A percentile compares a stretch with the other conserved stretches of the same genome.
These are phyloP conservation scores for Cyamopsis tetragonoloba DNA, from an alignment of 306 rosid genomes.

Conservation along the genomic window DNA sequence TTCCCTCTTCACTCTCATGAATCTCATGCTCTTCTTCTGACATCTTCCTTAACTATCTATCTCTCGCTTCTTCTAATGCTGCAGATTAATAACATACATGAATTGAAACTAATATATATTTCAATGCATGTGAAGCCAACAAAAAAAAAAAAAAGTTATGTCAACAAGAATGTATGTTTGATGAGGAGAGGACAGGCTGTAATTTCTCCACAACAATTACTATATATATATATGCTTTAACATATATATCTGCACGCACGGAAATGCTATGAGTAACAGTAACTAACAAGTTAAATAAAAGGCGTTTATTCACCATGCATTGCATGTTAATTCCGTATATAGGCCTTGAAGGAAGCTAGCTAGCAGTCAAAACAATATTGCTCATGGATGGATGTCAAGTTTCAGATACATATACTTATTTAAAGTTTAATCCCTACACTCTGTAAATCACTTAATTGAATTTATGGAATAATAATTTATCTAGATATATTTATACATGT, in stretches of 20 bases:
- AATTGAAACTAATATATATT: too few species aligned
- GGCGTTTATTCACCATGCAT: too few species aligned
- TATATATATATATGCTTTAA: conserved; percentile 4
- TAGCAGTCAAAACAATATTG: background rate
- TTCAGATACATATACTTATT: background rate
- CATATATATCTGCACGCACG: background rate
- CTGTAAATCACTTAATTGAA: background rate
- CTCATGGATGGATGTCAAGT: conserved; percentile 1
- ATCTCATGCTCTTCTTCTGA: conserved; percentile 15
- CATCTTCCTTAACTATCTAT: too few species aligned
- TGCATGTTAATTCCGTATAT: too few species aligned
- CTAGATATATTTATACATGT: background rate
- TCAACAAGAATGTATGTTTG: conserved; percentile 15
- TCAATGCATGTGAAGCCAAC: conserved; percentile 2
- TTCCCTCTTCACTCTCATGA: conserved; percentile 4
- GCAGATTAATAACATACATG: too few species aligned
- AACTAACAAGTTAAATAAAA: conserved; percentile 18
- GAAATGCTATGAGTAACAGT: conserved; percentile 21
- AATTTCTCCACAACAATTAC: conserved; percentile 21
- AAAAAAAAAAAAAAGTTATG: background rate
- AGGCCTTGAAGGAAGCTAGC: too few species aligned
- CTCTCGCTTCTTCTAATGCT: too few species aligned
- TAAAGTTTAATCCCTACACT: background rate
- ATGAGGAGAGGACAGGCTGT: conserved; percentile 32
- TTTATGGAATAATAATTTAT: background rate